Conservation (phyloP, 495 filamentous ascomycete species). For the Daldinia grandis region DNA sequence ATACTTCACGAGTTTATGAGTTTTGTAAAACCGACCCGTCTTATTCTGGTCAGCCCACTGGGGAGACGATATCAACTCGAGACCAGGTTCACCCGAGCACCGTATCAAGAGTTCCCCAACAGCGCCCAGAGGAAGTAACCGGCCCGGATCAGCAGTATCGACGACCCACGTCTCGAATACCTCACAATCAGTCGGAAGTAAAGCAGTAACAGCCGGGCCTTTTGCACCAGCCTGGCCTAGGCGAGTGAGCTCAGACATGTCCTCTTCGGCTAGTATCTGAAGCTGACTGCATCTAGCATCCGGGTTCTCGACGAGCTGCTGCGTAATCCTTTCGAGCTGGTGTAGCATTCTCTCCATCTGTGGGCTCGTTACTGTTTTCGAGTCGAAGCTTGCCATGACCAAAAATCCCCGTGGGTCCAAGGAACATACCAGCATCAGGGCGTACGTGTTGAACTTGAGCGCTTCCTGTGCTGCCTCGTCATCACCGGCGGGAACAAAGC, state of each 20-base stretch:
- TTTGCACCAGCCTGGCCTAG: constrained; percentile 10
- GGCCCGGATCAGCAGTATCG: constrained; percentile 48
- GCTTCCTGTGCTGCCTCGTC: constrained; percentile 67
- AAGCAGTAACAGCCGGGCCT: constrained; percentile 8
- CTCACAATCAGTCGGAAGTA: constrained; percentile 28
- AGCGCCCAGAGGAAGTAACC: constrained; percentile 52
- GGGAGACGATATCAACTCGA: constrained; percentile 42
- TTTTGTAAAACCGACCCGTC: constrained; percentile 42
- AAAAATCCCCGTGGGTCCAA: constrained; percentile 64
- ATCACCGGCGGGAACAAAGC: constrained; percentile 59
- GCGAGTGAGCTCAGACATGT: constrained; percentile 24
- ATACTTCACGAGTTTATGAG: constrained; percentile 46
- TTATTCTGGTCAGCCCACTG: constrained; percentile 24
- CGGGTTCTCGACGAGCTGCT: constrained; percentile 45
- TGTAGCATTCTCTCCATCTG: constrained; percentile 47
- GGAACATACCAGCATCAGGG: constrained; percentile 69
- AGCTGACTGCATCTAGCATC: constrained; percentile 40
- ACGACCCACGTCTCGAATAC: constrained; percentile 49
- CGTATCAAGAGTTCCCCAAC: constrained; percentile 57
- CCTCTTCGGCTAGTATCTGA: constrained; percentile 39
- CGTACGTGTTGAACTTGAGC: constrained; percentile 73
- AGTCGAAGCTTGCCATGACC: constrained; percentile 71
- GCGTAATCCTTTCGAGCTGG: constrained; percentile 44
- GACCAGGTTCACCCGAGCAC: constrained; percentile 30
- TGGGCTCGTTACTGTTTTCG: constrained; percentile 46